A percentile compares a stretch with the other conserved stretches of the same genome.
Conservation (phyloP, 2,329 filamentous ascomycete genomes). For the Claviceps fusiformis region DNA sequence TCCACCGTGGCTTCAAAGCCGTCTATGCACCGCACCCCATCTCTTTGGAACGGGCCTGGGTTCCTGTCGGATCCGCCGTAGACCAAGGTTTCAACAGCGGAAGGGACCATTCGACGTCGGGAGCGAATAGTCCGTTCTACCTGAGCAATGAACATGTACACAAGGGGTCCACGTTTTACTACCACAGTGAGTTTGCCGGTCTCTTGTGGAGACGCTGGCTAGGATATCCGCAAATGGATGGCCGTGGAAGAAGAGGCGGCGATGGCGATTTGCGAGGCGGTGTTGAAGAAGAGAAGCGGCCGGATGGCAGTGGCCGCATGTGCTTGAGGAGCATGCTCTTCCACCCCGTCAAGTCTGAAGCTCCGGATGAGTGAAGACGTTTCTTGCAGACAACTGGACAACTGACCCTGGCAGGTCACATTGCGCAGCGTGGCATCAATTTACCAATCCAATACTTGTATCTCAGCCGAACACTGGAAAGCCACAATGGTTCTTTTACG, state of each 20-base stretch:
- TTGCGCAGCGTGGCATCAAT: not conserved
- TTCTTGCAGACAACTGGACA: not conserved
- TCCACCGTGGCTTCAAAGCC: slow-evolving; percentile 67
- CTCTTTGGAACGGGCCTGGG: slow-evolving; percentile 66
- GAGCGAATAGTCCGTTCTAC: slow-evolving; percentile 54
- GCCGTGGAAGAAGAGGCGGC: slow-evolving; percentile 35
- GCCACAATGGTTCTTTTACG: too few relatives aligned
- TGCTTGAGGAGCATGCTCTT: slow-evolving; percentile 69
- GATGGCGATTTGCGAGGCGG: slow-evolving; percentile 37
- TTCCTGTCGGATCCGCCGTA: slow-evolving; percentile 44
- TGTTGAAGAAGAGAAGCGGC: slow-evolving; percentile 32
- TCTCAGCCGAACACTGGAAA: not conserved
- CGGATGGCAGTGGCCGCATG: slow-evolving; percentile 46
- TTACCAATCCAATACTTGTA: not conserved
- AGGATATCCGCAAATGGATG: slow-evolving; percentile 40
- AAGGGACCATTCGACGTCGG: slow-evolving; percentile 50
- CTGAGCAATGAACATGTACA: slow-evolving; percentile 68
- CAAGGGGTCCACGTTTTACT: slow-evolving; percentile 73
- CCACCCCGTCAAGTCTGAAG: slow-evolving; percentile 65
- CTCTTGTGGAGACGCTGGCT: slow-evolving; percentile 74
- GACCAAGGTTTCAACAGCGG: slow-evolving; percentile 71
- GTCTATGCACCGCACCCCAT: slow-evolving; percentile 73
- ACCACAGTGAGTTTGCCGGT: slow-evolving; percentile 63
- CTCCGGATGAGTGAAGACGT: slow-evolving; percentile 18
- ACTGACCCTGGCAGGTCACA: too few relatives aligned